A percentile compares a stretch with the other conserved stretches of the same genome.
phyloP scores from a whole-genome alignment of 2,329 filamentous ascomycete genomes.

The Fusarium mundagurra region DNA sequence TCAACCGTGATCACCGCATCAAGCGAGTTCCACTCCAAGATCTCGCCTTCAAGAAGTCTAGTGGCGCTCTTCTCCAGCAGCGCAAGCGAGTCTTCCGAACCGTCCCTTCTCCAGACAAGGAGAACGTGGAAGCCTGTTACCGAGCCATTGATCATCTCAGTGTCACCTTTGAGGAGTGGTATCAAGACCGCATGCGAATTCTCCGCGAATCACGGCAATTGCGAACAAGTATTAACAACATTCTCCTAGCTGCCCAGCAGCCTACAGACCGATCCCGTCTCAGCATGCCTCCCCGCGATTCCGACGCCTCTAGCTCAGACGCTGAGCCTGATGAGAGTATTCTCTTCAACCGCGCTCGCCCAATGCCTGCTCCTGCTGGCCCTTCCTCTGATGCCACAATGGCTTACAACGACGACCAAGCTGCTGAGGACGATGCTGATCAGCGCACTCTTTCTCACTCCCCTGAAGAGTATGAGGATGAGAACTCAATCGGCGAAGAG shows the following conservation, averaged over 20 bases:
- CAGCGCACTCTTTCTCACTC: conserved; percentile 40
- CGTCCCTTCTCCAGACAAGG: conserved; percentile 40
- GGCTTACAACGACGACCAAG: conserved; percentile 43
- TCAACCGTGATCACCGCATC: conserved; percentile 14
- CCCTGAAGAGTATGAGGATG: conserved; percentile 47
- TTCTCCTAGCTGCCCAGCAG: conserved; percentile 42
- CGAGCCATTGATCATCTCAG: conserved; percentile 25
- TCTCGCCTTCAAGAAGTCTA: conserved; percentile 35
- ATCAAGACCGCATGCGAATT: neutral
- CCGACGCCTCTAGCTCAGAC: conserved; percentile 51
- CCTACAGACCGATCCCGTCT: conserved; percentile 45
- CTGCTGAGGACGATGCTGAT: conserved; percentile 25
- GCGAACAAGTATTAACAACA: conserved; percentile 22
- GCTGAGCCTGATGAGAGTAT: conserved; percentile 48
- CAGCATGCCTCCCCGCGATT: conserved; percentile 50
- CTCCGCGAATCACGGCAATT: neutral
- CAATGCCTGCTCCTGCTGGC: conserved; percentile 19
- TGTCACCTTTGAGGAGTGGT: conserved; percentile 3
- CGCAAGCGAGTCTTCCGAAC: conserved; percentile 37
- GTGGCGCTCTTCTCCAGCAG: conserved; percentile 32
- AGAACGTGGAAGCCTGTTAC: conserved; percentile 39
- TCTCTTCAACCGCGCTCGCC: conserved; percentile 45
- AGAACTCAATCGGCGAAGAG: conserved; percentile 46
- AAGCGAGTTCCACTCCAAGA: conserved; percentile 43
- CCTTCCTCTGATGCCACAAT: conserved; percentile 42